Percentiles rank a stretch among this genome's conserved stretches.
phyloP scores from a whole-genome alignment of 805 yeast species.

The Yamadazyma ubonensis region DNA sequence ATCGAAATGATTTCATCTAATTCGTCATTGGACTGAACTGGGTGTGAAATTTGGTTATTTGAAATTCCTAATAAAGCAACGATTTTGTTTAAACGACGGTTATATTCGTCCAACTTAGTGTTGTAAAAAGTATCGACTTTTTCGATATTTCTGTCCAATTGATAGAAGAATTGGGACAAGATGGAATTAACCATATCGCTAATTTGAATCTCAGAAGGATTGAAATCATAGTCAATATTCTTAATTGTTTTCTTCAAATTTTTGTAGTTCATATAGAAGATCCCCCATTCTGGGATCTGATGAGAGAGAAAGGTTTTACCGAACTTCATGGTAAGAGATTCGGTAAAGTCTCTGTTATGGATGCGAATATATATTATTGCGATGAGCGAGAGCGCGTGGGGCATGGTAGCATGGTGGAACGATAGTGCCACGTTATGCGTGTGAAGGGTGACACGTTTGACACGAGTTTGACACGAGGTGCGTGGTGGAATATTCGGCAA shows the following conservation, averaged over 20 bases:
- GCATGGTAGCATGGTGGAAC: background rate
- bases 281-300: conserved; percentile 93
- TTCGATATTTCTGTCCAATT: conserved; percentile 78
- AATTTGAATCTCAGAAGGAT: conserved; percentile 28
- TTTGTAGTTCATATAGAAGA: conserved; percentile 81
- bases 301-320: conserved; percentile 77
- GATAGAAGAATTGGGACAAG: conserved; percentile 68
- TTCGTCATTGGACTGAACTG: conserved; percentile 39
- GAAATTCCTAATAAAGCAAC: conserved; percentile 34
- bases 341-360: conserved; percentile 1
- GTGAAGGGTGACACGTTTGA: too few relatives aligned
- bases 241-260: conserved; percentile 78
- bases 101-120: conserved; percentile 70
- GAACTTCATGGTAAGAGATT: conserved; percentile 56
- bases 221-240: conserved; percentile 47
- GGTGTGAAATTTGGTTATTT: conserved; percentile 24
- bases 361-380: background rate
- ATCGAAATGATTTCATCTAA: conserved; percentile 47
- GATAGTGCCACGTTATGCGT: too few relatives aligned
- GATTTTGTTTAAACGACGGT: conserved; percentile 58
- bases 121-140: conserved; percentile 78
- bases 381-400: conserved; percentile 4
- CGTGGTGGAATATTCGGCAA: conserved; percentile 1
- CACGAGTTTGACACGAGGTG: too few relatives aligned
- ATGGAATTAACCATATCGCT: conserved; percentile 40